Percentiles rank a stretch among this genome's conserved stretches.
Evolutionary conservation across 352 stramenopile species (phyloP).

Genomic region (Pythium aquatile): DNA sequence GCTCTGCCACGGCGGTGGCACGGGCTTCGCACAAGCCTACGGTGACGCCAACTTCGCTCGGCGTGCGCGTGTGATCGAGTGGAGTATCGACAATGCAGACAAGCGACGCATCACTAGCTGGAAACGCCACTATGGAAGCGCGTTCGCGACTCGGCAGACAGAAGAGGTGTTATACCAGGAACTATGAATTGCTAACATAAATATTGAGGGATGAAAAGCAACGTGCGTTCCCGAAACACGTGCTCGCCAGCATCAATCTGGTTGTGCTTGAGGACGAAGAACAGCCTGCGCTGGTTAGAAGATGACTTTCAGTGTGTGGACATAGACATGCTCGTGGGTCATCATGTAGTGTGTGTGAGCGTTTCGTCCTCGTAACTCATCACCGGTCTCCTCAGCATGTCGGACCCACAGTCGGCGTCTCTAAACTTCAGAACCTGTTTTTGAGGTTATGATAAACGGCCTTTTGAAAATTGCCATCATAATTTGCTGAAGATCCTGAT

Average conservation of each 20-base stretch:
- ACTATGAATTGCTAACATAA: not conserved
- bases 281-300: too few species aligned
- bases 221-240: not conserved
- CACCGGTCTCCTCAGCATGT: too few species aligned
- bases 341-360: too few species aligned
- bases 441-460: too few species aligned
- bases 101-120: constrained; percentile 25
- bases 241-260: not conserved
- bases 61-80: constrained; percentile 55
- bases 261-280: not conserved
- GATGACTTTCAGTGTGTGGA: too few species aligned
- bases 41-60: constrained; percentile 32
- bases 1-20: constrained; percentile 55
- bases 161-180: constrained; percentile 20
- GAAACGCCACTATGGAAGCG: constrained; percentile 30
- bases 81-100: constrained; percentile 35
- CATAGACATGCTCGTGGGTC: too few species aligned
- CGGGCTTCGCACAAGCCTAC: constrained; percentile 46
- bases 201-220: too few species aligned
- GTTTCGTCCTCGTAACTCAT: too few species aligned
- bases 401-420: too few species aligned
- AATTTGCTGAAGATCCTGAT: too few species aligned
- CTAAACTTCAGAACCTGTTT: too few species aligned
- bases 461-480: too few species aligned
- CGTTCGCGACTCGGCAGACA: constrained; percentile 7